Evolutionary conservation across 768 basidiomycete genomes (phyloP), one percentile per base, ranked within the genome.

Genomic region (Leccinum barrowsii): DNA sequence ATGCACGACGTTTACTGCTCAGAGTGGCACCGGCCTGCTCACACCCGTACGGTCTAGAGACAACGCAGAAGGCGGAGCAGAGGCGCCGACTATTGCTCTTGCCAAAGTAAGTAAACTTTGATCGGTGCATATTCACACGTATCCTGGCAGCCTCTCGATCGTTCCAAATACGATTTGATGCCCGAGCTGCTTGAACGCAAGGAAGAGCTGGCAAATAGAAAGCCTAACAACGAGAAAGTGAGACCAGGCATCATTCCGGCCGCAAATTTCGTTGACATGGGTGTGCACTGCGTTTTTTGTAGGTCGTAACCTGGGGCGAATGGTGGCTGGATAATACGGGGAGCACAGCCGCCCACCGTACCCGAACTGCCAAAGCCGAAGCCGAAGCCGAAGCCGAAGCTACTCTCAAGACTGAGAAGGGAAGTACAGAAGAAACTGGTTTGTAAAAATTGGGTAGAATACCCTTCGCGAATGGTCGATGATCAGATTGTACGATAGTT

Each of bases 1-100:
- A 28, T 28, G 63, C 63, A 63, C 8, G 63, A 63, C 17, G 63
- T 63, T 17, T 63, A 63, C 51, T 63, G 63, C 35, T 63, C 61
- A 5, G 63, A 63, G 52, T 63, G 63, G n/a, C n/a, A n/a, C n/a
- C 15, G 63, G 63, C 10, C 19, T 59, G 34, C 40, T 63, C 24
- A 63, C 61, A 3, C 12, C 19, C 0, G 63, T 54, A n/a, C 57
- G 63, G 11, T 63, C 63, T 7, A 53, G 63, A 44, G n/a, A 63
- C 37, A 63, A 59, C 13, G 52, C 49, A 15, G 63, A 63, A n/a
- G 63, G 63, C 10, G 63, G 63, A 5, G 37, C 4, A 6, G 60
- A 63, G 0, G 63, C 63, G 17, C 61, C 63, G 3, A 63, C 52
- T 11, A 56, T 63, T 12, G 52, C 35, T 2, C 7, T 49, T 13